Conservation (phyloP, 139 green algal genomes). For the Marvania coccoides region DNA sequence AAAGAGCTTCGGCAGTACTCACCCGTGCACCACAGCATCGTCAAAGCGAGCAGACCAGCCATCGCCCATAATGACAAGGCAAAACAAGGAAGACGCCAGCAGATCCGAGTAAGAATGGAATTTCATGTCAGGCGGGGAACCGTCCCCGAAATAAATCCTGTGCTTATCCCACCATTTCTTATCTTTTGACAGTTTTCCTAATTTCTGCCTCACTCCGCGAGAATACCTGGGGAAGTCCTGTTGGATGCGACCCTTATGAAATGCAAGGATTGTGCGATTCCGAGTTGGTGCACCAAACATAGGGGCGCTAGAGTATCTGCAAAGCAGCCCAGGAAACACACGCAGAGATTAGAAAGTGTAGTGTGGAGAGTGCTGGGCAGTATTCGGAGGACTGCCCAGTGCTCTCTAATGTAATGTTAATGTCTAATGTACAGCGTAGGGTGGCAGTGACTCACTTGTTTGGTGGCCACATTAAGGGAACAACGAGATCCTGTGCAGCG, state of each 20-base stretch:
- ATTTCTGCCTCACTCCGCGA: conserved; percentile 4
- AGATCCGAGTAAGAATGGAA: conserved; percentile 23
- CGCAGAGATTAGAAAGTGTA: too few relatives aligned
- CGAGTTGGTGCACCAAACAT: too few relatives aligned
- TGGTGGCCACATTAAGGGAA: conserved; percentile 26
- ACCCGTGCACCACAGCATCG: conserved; percentile 57
- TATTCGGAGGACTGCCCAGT: too few relatives aligned
- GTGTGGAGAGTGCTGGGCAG: too few relatives aligned
- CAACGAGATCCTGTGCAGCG: conserved; percentile 44
- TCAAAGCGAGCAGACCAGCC: conserved; percentile 50
- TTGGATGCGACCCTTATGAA: conserved; percentile 19
- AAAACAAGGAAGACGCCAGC: conserved; percentile 35
- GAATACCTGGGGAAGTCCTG: conserved; percentile 3
- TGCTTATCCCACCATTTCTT: conserved; percentile 28
- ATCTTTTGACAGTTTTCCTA: conserved; percentile 1
- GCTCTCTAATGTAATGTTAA: too few relatives aligned
- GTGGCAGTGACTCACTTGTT: conserved; percentile 21
- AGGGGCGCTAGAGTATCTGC: too few relatives aligned
- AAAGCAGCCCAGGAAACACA: too few relatives aligned
- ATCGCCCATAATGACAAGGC: conserved; percentile 27
- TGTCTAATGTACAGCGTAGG: conserved; percentile 10
- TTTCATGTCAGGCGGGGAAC: not conserved
- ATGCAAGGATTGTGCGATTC: conserved; percentile 24
- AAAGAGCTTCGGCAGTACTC: too few relatives aligned
- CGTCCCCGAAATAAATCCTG: conserved; percentile 30